phyloP scores from a whole-genome alignment of 2,329 filamentous ascomycete species.

The Blastomyces gilchristii region DNA sequence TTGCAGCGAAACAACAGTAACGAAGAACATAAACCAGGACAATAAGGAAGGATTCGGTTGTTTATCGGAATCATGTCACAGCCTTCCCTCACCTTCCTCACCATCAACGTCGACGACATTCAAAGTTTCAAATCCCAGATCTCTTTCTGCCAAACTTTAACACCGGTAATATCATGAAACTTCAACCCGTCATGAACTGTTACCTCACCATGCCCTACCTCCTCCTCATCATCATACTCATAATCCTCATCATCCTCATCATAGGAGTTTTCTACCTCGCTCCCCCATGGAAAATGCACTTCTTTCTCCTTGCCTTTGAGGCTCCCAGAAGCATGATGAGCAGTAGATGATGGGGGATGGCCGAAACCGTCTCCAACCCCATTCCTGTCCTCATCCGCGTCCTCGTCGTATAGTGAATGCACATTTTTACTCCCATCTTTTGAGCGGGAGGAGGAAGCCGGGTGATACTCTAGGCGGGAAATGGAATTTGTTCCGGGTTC shows the following conservation, averaged over 20 bases:
- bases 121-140: conserved; percentile 18
- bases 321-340: neutral
- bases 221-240: neutral
- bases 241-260: conserved; percentile 3
- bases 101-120: conserved; percentile 7
- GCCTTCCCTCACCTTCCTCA: neutral
- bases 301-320: conserved; percentile 6
- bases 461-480: neutral
- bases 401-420: neutral
- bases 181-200: conserved; percentile 9
- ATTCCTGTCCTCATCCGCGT: neutral
- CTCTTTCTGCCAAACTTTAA: conserved; percentile 21
- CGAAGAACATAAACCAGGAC: neutral
- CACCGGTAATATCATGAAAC: conserved; percentile 15
- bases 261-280: neutral
- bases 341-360: neutral
- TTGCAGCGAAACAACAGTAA: neutral
- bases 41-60: neutral
- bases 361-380: neutral
- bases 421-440: conserved; percentile 4
- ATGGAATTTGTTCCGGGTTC: conserved; percentile 9
- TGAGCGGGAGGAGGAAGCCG: neutral
- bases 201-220: conserved; percentile 1
- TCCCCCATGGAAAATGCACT: neutral
- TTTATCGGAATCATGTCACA: neutral